Percentiles rank a stretch among this genome's conserved stretches.
Evolutionary conservation across 78 protist genomes (phyloP).

Genomic region (Pigoraptor vietnamica): DNA sequence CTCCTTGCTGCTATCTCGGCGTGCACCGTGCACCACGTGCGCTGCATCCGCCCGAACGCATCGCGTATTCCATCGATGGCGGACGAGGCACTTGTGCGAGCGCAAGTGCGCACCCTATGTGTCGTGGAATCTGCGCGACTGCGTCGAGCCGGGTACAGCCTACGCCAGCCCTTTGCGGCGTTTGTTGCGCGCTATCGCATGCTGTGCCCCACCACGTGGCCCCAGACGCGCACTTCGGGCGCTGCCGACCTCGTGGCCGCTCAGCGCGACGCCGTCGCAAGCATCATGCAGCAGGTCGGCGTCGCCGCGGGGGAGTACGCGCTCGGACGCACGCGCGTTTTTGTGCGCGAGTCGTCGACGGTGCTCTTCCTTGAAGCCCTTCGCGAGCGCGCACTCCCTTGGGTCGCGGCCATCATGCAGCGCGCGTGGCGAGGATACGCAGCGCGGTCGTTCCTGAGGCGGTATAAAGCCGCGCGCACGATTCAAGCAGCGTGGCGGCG

Average conservation of each 20-base stretch:
- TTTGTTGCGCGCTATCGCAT: slow-evolving; percentile 37
- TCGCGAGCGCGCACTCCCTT: slow-evolving; percentile 33
- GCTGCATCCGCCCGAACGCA: slow-evolving; percentile 85
- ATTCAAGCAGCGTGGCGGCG: slow-evolving; percentile 42
- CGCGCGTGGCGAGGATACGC: neutral
- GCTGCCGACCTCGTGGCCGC: slow-evolving; percentile 32
- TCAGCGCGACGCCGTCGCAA: slow-evolving; percentile 35
- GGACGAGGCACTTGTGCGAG: neutral
- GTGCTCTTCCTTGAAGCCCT: slow-evolving; percentile 57
- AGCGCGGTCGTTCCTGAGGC: neutral
- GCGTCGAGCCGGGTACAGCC: slow-evolving; percentile 86
- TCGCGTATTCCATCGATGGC: slow-evolving; percentile 7
- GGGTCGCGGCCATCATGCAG: neutral
- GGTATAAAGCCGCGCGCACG: slow-evolving; percentile 31
- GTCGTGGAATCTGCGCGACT: slow-evolving; percentile 80
- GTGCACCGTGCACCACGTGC: slow-evolving; percentile 66
- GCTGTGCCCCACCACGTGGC: slow-evolving; percentile 57
- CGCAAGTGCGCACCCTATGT: slow-evolving; percentile 62
- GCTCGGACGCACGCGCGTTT: slow-evolving; percentile 80
- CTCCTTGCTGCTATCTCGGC: neutral
- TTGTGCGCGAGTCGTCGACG: slow-evolving; percentile 64
- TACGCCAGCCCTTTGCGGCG: slow-evolving; percentile 54
- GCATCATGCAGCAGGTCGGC: neutral
- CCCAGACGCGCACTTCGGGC: slow-evolving; percentile 18
- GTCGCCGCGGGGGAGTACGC: slow-evolving; percentile 12